A percentile compares a stretch with the other conserved stretches of the same genome.
These are phyloP conservation scores for Calonectria pseudoturangicola DNA, from an alignment of 2,329 filamentous ascomycete species.

Conservation along the genomic window DNA sequence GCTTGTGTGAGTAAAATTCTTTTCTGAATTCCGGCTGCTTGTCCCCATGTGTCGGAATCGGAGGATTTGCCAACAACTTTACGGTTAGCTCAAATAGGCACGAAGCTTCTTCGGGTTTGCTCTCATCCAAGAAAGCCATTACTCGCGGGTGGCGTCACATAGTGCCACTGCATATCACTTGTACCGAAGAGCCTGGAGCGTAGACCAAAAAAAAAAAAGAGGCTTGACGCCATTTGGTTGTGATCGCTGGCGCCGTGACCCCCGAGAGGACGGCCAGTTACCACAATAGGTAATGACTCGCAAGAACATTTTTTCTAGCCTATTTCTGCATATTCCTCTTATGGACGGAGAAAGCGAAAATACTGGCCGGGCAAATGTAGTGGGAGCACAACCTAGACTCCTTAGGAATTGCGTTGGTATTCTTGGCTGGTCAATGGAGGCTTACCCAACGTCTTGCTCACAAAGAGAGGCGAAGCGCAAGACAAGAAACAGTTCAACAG, in stretches of 20 bases:
- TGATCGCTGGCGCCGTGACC: conserved; percentile 32
- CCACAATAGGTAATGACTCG: conserved; percentile 32
- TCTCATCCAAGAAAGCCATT: background rate
- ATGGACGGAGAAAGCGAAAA: conserved; percentile 22
- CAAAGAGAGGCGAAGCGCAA: background rate
- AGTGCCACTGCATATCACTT: background rate
- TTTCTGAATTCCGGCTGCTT: background rate
- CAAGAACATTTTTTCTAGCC: conserved; percentile 13
- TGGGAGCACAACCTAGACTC: background rate
- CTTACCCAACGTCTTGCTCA: background rate
- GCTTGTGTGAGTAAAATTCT: background rate
- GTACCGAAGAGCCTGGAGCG: background rate
- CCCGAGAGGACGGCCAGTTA: conserved; percentile 18
- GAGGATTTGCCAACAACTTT: background rate
- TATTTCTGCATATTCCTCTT: conserved; percentile 8
- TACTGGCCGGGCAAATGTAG: conserved; percentile 18
- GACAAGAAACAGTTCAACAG: background rate
- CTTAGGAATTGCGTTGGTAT: background rate
- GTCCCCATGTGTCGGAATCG: background rate
- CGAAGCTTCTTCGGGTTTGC: background rate
- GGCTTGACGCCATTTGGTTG: conserved; percentile 44
- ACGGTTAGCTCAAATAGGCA: background rate
- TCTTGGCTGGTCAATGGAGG: too few relatives aligned
- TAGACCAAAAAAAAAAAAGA: conserved; percentile 13
- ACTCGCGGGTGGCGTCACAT: background rate